Evolutionary conservation across 192 early-diverging fungal genomes (phyloP), one percentile per base, ranked within the genome.

Genomic region (Hyaloraphidium curvatum): DNA sequence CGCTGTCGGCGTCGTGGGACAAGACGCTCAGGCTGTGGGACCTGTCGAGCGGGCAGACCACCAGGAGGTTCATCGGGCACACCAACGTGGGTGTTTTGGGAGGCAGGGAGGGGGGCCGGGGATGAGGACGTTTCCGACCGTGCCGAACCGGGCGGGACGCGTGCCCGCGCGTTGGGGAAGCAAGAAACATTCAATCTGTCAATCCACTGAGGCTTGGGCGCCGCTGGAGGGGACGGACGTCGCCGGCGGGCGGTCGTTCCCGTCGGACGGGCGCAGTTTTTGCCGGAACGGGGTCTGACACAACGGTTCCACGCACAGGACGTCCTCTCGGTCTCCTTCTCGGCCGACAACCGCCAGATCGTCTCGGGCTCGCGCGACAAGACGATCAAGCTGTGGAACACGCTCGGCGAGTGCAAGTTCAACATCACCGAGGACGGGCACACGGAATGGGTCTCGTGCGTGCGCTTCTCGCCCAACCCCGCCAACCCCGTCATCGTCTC

Each of bases 311-410:
- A 97, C 86, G 81, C 76, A 67, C 84, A 86, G 76, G 91, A 96
- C 71, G 94, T 98, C 59, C 67, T 96, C 54, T 98, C 94, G 30
- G 94, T 96, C 60, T 88, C 91, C 63, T 98, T 98, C 89, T 96
- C 94, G 62, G 84, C 94, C 28, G 94, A 98, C 72, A 96, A 96
- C 85, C 86, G 91, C 65, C 91, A 96, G 79, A 96, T 98, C 62
- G 89, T 98, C 56, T 94, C 90, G 55, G 88, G 86, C 59, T 91
- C 90, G 61, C 87, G 90, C 68, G 94, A 98, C 76, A 92, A 90
- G 82, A 80, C 79, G 69, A 94, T 98, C 81, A 98, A 96, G 84
- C 75, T 98, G 66, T 98, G 94, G 94, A 96, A 98, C 86, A 98
- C 91, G 53, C 78, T 98, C 29, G 94, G 91, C 63, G 94, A 98